Conservation (phyloP, 2,329 filamentous ascomycete species). For the Sclerotiophoma versabilis region DNA sequence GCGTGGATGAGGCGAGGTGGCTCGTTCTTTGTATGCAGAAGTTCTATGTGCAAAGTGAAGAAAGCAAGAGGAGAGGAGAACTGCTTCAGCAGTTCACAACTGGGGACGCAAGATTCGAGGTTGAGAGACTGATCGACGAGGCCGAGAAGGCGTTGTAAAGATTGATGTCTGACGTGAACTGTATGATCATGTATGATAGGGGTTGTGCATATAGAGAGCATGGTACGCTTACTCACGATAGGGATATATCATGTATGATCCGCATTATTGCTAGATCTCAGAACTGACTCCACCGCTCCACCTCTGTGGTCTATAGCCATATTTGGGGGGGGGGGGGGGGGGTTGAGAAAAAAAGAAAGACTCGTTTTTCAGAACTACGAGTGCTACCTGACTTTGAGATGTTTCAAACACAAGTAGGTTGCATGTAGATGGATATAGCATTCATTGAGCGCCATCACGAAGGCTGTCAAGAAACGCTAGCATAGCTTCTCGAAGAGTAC, state of each 20-base stretch:
- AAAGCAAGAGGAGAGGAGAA: conserved; percentile 58
- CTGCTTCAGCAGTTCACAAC: conserved; percentile 82
- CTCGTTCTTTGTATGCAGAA: conserved; percentile 91
- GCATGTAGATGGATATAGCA: no score
- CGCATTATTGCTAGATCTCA: not conserved
- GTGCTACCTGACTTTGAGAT: not conserved
- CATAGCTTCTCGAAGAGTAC: no score
- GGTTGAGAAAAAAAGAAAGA: no score
- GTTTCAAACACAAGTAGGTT: no score
- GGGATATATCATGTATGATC: not conserved
- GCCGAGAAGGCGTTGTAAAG: conserved; percentile 72
- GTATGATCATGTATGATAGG: conserved; percentile 10
- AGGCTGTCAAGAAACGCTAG: no score
- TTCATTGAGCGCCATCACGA: no score
- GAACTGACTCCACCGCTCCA: not conserved
- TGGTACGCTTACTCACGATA: not conserved
- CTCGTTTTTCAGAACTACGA: no score
- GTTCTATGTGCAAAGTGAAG: conserved; percentile 76
- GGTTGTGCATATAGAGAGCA: not conserved
- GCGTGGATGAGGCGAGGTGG: conserved; percentile 84
- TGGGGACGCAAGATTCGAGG: conserved; percentile 79
- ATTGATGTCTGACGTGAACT: not conserved
- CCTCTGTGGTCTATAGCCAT: no score
- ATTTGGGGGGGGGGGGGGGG: no score
- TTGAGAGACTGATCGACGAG: conserved; percentile 88